Evolutionary conservation across 805 yeast species (phyloP).

Genomic region (Hanseniaspora lindneri): DNA sequence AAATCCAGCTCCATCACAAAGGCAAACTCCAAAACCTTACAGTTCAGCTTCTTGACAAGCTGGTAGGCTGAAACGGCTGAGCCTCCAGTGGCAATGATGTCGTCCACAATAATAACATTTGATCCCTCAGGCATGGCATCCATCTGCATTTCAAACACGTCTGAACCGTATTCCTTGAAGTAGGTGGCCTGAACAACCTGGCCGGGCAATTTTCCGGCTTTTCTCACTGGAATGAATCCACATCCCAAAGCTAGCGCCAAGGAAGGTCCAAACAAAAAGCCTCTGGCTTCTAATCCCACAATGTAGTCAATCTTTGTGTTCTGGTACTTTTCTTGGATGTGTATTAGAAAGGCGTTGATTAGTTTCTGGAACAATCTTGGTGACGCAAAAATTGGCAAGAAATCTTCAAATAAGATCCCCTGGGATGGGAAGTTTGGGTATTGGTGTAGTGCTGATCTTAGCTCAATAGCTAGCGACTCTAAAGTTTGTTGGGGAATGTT

Average conservation of each 20-base stretch:
- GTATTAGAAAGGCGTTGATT: conserved; percentile 66
- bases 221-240: conserved; percentile 91
- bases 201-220: conserved; percentile 92
- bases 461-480: conserved; percentile 33
- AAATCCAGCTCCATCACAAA: conserved; percentile 92
- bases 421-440: conserved; percentile 90
- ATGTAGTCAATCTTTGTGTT: conserved; percentile 66
- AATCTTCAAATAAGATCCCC: conserved; percentile 92
- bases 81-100: conserved; percentile 96
- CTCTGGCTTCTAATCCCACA: conserved; percentile 93
- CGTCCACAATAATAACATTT: conserved; percentile 81
- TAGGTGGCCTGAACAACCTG: conserved; percentile 57
- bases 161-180: conserved; percentile 86
- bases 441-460: conserved; percentile 49
- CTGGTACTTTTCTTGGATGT: conserved; percentile 46
- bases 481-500: conserved; percentile 6
- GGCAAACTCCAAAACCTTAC: conserved; percentile 62
- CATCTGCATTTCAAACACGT: conserved; percentile 76
- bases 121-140: conserved; percentile 71
- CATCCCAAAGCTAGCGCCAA: conserved; percentile 79
- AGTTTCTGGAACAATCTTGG: conserved; percentile 74
- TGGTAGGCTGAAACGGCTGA: conserved; percentile 91
- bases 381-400: conserved; percentile 79
- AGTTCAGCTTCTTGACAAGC: conserved; percentile 55
- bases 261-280: conserved; percentile 92